phyloP scores from a whole-genome alignment of 2,329 filamentous ascomycete genomes.

The Chrysosphaeria jannelii region DNA sequence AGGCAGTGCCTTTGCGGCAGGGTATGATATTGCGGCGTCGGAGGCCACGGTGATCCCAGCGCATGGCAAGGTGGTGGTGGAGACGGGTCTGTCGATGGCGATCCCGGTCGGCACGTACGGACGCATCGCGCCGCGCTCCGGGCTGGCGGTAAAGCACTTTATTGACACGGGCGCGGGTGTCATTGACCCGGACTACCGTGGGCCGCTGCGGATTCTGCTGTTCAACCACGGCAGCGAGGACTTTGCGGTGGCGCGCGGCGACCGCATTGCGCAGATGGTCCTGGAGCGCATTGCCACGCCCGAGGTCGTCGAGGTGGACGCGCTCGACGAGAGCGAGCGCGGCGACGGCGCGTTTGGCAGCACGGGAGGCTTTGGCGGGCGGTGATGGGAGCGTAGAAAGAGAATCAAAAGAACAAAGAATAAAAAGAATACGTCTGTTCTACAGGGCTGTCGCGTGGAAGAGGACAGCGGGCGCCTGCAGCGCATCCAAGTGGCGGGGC shows the following conservation, averaged over 20 bases:
- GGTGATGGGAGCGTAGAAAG: neutral
- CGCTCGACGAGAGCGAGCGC: slow-evolving; percentile 69
- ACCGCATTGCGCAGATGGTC: slow-evolving; percentile 79
- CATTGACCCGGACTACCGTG: slow-evolving; percentile 91
- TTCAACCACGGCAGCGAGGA: slow-evolving; percentile 75
- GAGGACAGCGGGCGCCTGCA: slow-evolving; percentile 33
- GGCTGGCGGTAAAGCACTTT: slow-evolving; percentile 74
- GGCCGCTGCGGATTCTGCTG: slow-evolving; percentile 74
- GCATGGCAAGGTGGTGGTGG: slow-evolving; percentile 58
- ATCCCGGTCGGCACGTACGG: slow-evolving; percentile 81
- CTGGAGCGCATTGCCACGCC: slow-evolving; percentile 87
- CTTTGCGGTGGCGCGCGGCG: slow-evolving; percentile 56
- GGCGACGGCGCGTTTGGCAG: slow-evolving; percentile 81
- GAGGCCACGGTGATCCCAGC: slow-evolving; percentile 47
- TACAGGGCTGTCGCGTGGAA: slow-evolving; percentile 26
- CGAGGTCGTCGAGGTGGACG: slow-evolving; percentile 63
- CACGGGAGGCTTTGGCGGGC: slow-evolving; percentile 23
- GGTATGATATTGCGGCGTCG: slow-evolving; percentile 75
- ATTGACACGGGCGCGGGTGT: slow-evolving; percentile 92
- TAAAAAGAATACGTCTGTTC: slow-evolving; percentile 1
- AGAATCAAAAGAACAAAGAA: neutral
- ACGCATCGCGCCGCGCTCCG: slow-evolving; percentile 69
- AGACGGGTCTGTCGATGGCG: slow-evolving; percentile 74
- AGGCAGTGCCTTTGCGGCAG: slow-evolving; percentile 67
- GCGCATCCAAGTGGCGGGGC: slow-evolving; percentile 38